Evolutionary conservation across 2,329 filamentous ascomycete species (phyloP), one percentile per base, ranked within the genome.

Genomic region (Byssothecium circinans): DNA sequence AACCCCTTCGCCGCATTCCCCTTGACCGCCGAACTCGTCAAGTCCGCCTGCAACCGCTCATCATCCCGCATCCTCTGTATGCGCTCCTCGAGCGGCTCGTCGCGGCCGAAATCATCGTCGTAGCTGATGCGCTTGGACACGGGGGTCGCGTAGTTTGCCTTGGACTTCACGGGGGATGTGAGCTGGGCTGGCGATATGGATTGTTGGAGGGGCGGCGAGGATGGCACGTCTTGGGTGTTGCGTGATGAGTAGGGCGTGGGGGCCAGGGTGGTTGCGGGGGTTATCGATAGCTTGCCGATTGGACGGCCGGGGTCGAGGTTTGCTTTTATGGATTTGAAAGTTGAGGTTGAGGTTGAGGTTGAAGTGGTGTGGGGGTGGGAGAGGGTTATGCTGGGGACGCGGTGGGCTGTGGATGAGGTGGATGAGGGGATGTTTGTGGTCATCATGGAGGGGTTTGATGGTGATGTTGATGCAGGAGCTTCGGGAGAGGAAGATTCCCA

Each of bases 1-100:
- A 85, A 60, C 7, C 78, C 81, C 58, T 76, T 78, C 11, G 76
- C 80, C 8, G 80, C 80, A 36, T 75, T 72, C 3, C 75, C 79
- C 47, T 75, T 75, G 30, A 77, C 69, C 15, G 73, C 74, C 60
- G 74, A 78, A 50, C 73, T 78, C 41, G 73, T 73, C 41, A 78
- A 53, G 18, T 74, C 61, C 19, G 62, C 66, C 22, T 61, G 54
- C 29, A 59, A 64, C 25, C 57, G 58, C 39, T 67, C 57, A 38
- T 61, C 56, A 40, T 61, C 56, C 45, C 57, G 63, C 56, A 62
- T 55, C 39, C 59, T 52, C 41, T 64, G 52, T 15, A 65, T 32
- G 32, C 60, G 45, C 37, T 62, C 53, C 25, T 64, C 49, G 44
- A 58, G 50, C 43, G 56, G 45, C 45, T 50, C 47, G 43, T 62